phyloP scores from a whole-genome alignment of 2,329 filamentous ascomycete genomes.

The Thielaviopsis punctulata region DNA sequence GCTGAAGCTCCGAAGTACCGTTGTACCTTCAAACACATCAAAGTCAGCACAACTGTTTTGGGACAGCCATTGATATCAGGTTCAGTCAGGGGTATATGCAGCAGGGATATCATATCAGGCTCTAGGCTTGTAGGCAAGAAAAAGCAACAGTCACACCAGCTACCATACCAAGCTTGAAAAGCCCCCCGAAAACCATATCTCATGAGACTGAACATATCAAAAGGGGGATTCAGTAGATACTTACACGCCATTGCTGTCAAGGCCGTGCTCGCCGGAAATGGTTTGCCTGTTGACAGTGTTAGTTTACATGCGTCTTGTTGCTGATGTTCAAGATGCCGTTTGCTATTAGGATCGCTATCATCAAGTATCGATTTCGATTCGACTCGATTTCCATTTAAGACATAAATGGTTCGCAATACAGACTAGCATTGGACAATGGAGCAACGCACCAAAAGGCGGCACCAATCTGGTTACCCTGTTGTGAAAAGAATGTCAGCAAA shows the following conservation, averaged over 20 bases:
- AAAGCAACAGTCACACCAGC: neutral
- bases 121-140: neutral
- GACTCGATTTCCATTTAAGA: conserved; percentile 9
- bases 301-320: neutral
- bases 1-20: conserved; percentile 94
- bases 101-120: neutral
- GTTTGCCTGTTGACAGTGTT: conserved; percentile 40
- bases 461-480: conserved; percentile 99
- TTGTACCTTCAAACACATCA: conserved; percentile 52
- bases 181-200: neutral
- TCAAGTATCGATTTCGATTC: neutral
- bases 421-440: neutral
- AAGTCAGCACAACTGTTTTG: neutral
- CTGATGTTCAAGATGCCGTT: neutral
- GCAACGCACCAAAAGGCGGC: conserved; percentile 84
- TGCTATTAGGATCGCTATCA: neutral
- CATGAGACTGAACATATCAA: neutral
- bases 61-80: neutral
- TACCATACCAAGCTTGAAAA: neutral
- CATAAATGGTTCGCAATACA: neutral
- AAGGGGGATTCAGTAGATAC: conserved; percentile 22
- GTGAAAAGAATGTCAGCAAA: conserved; percentile 22
- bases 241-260: conserved; percentile 92
- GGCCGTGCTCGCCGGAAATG: conserved; percentile 83
- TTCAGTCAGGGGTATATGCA: conserved; percentile 6